These are phyloP conservation scores for Melanopsichium pennsylvanicum DNA, from an alignment of 1,284 basidiomycete genomes.

Conservation along the genomic window DNA sequence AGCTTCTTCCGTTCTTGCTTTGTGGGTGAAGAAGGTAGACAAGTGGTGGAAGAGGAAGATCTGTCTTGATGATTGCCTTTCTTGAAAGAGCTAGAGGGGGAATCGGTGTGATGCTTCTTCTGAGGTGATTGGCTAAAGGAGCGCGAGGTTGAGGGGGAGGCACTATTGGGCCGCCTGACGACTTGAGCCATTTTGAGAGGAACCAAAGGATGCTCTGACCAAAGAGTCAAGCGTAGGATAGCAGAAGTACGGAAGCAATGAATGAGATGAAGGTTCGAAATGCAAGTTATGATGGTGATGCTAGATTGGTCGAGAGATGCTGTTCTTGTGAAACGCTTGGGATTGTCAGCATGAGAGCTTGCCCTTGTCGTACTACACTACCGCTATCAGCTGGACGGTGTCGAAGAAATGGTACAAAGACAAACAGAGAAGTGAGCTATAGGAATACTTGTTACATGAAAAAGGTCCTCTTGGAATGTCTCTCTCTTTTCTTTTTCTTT, in stretches of 20 bases:
- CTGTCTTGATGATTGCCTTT: constrained; percentile 22
- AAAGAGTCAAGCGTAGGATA: neutral
- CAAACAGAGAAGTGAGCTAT: no score
- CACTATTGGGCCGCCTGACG: constrained; percentile 22
- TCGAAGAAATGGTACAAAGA: no score
- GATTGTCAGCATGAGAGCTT: no score
- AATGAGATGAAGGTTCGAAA: no score
- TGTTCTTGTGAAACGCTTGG: no score
- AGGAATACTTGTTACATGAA: no score
- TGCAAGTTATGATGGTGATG: neutral
- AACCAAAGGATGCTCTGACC: neutral
- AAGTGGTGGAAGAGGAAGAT: constrained; percentile 8
- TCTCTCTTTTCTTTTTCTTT: no score
- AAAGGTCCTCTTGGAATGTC: no score
- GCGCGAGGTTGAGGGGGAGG: constrained; percentile 21
- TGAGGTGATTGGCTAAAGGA: constrained; percentile 40
- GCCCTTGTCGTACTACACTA: no score
- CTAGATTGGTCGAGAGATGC: no score
- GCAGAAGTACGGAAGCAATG: neutral
- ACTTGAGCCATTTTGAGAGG: constrained; percentile 36
- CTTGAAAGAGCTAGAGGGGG: constrained; percentile 18
- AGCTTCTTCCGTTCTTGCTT: constrained; percentile 34
- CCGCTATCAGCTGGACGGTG: no score
- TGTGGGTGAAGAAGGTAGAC: constrained; percentile 17
- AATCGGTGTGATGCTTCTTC: constrained; percentile 36